These are phyloP conservation scores for Sphaerulina vaccinii DNA, from an alignment of 2,329 filamentous ascomycete species.

Conservation along the genomic window DNA sequence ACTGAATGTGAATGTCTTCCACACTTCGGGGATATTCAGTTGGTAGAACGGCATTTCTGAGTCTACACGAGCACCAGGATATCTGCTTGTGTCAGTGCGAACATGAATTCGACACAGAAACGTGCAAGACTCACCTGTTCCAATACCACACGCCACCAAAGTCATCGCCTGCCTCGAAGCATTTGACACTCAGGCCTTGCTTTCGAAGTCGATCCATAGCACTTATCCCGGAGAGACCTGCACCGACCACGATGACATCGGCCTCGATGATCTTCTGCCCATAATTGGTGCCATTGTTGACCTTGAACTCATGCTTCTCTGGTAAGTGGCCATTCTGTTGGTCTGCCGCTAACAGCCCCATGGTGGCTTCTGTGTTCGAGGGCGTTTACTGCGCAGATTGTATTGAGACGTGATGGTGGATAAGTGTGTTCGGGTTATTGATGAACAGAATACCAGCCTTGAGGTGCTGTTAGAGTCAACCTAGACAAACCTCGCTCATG, in stretches of 20 bases:
- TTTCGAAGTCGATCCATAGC: slow-evolving; percentile 38
- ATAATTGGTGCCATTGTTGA: background rate
- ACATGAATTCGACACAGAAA: background rate
- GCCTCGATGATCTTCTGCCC: slow-evolving; percentile 13
- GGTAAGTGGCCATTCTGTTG: slow-evolving; percentile 11
- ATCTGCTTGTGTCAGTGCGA: slow-evolving; percentile 17
- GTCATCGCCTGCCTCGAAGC: slow-evolving; percentile 39
- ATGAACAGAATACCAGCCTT: too few species aligned
- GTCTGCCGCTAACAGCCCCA: too few species aligned
- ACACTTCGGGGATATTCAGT: slow-evolving; percentile 47
- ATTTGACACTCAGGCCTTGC: slow-evolving; percentile 35
- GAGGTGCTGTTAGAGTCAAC: too few species aligned
- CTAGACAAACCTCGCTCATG: too few species aligned
- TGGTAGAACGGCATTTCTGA: slow-evolving; percentile 50
- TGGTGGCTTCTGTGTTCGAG: too few species aligned
- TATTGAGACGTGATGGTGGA: too few species aligned
- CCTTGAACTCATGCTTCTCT: slow-evolving; percentile 18
- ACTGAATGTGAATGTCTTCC: slow-evolving; percentile 55
- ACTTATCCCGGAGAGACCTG: slow-evolving; percentile 45
- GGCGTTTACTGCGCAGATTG: too few species aligned
- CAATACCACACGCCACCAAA: slow-evolving; percentile 43
- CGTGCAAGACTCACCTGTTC: slow-evolving; percentile 33
- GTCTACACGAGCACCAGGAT: slow-evolving; percentile 50
- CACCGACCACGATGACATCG: slow-evolving; percentile 39
- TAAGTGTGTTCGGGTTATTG: too few species aligned